Evolutionary conservation across 2,329 filamentous ascomycete species (phyloP), one percentile per base, ranked within the genome.

Genomic region (Calonectria hongkongensis): DNA sequence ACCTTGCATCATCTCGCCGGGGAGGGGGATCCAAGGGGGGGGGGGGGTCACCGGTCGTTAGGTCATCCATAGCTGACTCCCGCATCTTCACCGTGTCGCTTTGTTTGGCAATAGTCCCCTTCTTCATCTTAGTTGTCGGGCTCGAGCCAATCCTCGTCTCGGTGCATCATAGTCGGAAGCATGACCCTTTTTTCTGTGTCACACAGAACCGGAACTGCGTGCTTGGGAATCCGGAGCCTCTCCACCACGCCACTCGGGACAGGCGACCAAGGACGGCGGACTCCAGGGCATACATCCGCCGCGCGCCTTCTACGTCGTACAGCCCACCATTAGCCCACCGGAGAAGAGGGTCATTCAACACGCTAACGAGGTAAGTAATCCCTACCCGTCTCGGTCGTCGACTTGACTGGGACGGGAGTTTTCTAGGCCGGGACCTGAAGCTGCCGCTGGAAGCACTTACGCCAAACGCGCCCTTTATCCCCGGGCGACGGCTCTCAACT

Each of bases 1-100:
- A 63, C 39, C 58, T 63, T 63, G 58, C 58, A 47, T 33, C 58
- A 60, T 60, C 54, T 60, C 33, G 39, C 54, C 54, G 54, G 54
- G 33, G 33, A 60, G 54, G 36, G 54, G 21, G 27, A 10, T 41
- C 41, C 1, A 21, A 21, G 54, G 54, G 36, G 33, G 54, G 36
- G 33, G 54, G 54, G 36, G 54, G 54, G 54, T 33, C 41, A 63
- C 58, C 41, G 58, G 58, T 33, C 41, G 27, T 47, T 47, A 33
- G 41, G 41, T 63, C 58, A 63, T 47, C 39, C 58, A 63, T 47
- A 10, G 54, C 39, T 47, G 39, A 63, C 41, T 47, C 18, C 39
- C 27, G 13, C 25, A n/a, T 47, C 39, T 41, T 63, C 41, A 47
- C 58, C 58, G 28, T 63, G 39, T 63, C 27, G 28, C 39, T 39